Conservation (phyloP, 148 eudicot species). For the Cornus florida region DNA sequence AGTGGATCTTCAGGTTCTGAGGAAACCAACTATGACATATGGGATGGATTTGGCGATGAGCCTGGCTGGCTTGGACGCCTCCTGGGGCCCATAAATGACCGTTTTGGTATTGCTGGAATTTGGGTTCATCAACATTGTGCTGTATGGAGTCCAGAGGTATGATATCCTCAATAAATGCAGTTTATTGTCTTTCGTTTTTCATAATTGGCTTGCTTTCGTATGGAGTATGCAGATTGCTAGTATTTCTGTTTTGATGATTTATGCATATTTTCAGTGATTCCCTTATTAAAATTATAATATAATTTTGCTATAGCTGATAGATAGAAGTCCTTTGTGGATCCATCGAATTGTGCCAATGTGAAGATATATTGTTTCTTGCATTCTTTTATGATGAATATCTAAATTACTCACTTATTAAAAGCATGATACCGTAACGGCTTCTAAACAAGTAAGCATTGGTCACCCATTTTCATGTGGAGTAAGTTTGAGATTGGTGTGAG, state of each 20-base stretch:
- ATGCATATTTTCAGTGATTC: not conserved
- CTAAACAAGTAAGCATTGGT: no score
- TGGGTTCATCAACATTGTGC: conserved; percentile 99
- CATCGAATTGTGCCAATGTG: not conserved
- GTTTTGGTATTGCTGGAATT: conserved; percentile 90
- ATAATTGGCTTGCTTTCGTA: not conserved
- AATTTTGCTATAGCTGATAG: not conserved
- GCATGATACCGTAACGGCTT: no score
- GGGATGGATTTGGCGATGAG: conserved; percentile 97
- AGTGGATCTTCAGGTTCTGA: conserved; percentile 89
- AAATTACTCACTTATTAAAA: no score
- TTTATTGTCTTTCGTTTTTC: conserved; percentile 5
- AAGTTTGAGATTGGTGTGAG: no score
- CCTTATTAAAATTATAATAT: not conserved
- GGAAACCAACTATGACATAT: conserved; percentile 71
- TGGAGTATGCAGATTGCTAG: not conserved
- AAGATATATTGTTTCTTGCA: no score
- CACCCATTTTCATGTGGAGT: no score
- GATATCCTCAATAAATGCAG: conserved; percentile 15
- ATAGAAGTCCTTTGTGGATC: not conserved
- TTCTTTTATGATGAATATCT: no score
- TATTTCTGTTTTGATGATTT: not conserved
- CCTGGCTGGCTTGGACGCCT: conserved; percentile 94
- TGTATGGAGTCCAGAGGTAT: conserved; percentile 99
- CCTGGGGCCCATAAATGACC: conserved; percentile 90